phyloP scores from a whole-genome alignment of 768 basidiomycete genomes.

The Megacollybia marginata region DNA sequence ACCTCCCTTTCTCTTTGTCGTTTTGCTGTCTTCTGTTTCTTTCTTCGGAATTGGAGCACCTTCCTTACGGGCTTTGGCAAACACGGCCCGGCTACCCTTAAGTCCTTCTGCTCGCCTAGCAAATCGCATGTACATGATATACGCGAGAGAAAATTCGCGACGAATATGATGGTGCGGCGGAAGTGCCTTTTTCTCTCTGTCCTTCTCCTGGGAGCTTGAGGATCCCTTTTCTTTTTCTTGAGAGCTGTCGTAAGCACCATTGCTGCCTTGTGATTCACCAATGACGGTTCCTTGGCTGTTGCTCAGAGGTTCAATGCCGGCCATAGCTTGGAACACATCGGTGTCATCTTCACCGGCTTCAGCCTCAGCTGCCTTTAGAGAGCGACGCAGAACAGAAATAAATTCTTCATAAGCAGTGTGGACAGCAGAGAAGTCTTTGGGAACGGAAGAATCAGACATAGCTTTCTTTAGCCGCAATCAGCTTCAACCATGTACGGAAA shows the following conservation, averaged over 20 bases:
- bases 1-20: too few species aligned
- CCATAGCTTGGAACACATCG: too few species aligned
- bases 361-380: too few species aligned
- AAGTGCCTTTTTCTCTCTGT: constrained; percentile 10
- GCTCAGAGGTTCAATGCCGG: too few species aligned
- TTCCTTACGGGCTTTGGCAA: constrained; percentile 73
- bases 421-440: constrained; percentile 47
- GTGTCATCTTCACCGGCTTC: too few species aligned
- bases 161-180: constrained; percentile 36
- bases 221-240: neutral
- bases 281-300: too few species aligned
- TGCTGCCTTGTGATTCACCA: too few species aligned
- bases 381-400: constrained; percentile 44
- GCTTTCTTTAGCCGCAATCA: too few species aligned
- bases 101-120: constrained; percentile 82
- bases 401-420: constrained; percentile 70
- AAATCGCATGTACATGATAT: constrained; percentile 92
- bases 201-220: too few species aligned
- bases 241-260: neutral
- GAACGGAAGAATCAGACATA: too few species aligned
- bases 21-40: too few species aligned
- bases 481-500: neutral
- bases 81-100: constrained; percentile 68
- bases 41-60: constrained; percentile 39
- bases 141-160: constrained; percentile 71